These are phyloP conservation scores for Solanum chmielewskii DNA, from an alignment of 257 asterid species.

Conservation along the genomic window DNA sequence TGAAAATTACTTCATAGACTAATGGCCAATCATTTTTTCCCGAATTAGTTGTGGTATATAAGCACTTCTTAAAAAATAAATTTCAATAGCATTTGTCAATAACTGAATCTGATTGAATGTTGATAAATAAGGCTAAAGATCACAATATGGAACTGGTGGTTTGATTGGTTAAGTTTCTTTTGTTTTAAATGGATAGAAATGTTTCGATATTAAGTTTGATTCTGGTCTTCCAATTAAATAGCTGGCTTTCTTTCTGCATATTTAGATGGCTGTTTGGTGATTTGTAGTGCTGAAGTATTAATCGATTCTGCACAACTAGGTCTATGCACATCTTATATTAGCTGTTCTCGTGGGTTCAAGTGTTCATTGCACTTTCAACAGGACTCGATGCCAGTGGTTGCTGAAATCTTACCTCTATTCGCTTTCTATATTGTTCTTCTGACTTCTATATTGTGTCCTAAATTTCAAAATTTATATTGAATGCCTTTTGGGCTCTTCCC, in stretches of 20 bases:
- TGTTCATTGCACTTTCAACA: not conserved
- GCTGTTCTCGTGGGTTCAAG: not conserved
- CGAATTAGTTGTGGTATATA: not conserved
- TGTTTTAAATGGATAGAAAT: not conserved
- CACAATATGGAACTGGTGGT: not conserved
- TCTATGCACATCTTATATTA: not conserved
- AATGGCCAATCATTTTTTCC: not conserved
- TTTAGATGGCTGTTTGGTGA: not conserved
- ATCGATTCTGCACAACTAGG: not conserved
- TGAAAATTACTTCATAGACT: not conserved
- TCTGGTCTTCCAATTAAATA: not conserved
- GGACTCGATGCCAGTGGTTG: not conserved
- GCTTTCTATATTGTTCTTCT: not conserved
- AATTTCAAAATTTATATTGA: not conserved
- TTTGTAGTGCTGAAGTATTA: not conserved
- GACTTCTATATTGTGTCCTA: not conserved
- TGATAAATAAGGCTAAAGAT: not conserved
- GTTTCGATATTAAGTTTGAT: not conserved
- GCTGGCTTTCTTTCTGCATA: not conserved
- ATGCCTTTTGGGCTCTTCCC: not conserved
- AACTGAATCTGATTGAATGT: not conserved
- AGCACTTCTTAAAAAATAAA: not conserved
- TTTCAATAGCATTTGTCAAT: not conserved
- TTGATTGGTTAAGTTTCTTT: not conserved
- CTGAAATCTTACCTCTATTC: not conserved